Evolutionary conservation across 1,139 yeast species (phyloP), one percentile per base, ranked within the genome.

Genomic region (Saccharomyces hybrid): DNA sequence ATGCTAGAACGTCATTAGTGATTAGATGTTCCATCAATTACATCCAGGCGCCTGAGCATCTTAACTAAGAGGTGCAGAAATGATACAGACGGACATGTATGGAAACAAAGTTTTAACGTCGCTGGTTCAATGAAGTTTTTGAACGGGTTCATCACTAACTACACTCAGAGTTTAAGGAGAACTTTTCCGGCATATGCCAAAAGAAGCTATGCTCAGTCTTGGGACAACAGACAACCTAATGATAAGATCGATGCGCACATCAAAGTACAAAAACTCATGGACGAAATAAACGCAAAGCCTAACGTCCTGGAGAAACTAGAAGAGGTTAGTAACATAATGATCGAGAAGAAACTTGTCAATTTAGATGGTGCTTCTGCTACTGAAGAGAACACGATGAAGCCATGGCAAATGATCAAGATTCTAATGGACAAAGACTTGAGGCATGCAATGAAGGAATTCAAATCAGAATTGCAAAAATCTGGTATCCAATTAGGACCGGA

Each of bases 331-430:
- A 56, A 56, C 25, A 47, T 64, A 2, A 57, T 64, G 63, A 52
- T 58, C 16, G 55, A 59, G 20, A 63, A 63, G 49, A 60, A 60
- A 14, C 51, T 63, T 16, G 60, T 61, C 2, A 55, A 57, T 46
- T 59, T 59, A 13, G 58, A 60, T 32, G 38, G 57, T 3, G 34
- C 60, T 9, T 55, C 59, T 38, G 59, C 64, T n/a, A 48, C 53
- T 13, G 47, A 31, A 7, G 29, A 28, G 13, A 34, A 47, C 14
- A 49, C 31, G n/a, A 38, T 57, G 27, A 59, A 56, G 16, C 60
- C 64, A 6, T 59, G 63, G 62, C 65, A 64, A 54, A 61, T 64
- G 59, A 57, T 65, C 41, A 64, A 64, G 55, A 53, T 65, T 26
- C 47, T 65, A 23, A 59, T 61, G 56, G 65, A 65, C 46, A 61